These are phyloP conservation scores for Cladorrhinum sp. DNA, from an alignment of 2,329 filamentous ascomycete species.

Conservation along the genomic window DNA sequence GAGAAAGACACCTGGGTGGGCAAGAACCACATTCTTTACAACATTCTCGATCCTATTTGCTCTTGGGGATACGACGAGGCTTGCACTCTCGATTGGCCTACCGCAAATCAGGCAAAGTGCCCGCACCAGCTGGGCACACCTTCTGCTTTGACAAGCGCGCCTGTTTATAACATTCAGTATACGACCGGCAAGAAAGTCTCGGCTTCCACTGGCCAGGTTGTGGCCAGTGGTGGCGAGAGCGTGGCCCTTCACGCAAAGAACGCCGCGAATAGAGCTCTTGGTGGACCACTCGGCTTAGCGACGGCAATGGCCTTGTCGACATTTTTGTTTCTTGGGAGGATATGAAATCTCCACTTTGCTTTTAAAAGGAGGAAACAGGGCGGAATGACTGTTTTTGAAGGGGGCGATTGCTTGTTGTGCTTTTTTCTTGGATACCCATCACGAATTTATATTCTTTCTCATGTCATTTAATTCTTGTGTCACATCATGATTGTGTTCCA, in stretches of 20 bases:
- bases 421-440: not conserved
- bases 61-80: constrained; percentile 49
- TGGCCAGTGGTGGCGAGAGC: constrained; percentile 10
- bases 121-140: constrained; percentile 42
- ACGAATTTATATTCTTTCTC: not conserved
- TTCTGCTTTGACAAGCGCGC: constrained; percentile 32
- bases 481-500: too few species aligned
- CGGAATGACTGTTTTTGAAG: not conserved
- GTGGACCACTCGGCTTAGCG: not conserved
- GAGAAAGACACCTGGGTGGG: constrained; percentile 48
- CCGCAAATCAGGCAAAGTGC: constrained; percentile 52
- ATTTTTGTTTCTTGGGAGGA: constrained; percentile 17
- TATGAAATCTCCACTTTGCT: constrained; percentile 13
- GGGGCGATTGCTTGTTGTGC: not conserved
- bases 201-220: constrained; percentile 27
- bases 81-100: constrained; percentile 47
- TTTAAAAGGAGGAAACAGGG: not conserved
- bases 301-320: constrained; percentile 13
- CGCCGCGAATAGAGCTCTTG: not conserved
- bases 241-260: constrained; percentile 6
- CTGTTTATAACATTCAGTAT: constrained; percentile 53
- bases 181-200: constrained; percentile 43
- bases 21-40: constrained; percentile 51
- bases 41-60: constrained; percentile 52
- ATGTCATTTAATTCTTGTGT: not conserved